These are phyloP conservation scores for Entomortierella parvispora DNA, from an alignment of 192 early-diverging fungal genomes.

Conservation along the genomic window DNA sequence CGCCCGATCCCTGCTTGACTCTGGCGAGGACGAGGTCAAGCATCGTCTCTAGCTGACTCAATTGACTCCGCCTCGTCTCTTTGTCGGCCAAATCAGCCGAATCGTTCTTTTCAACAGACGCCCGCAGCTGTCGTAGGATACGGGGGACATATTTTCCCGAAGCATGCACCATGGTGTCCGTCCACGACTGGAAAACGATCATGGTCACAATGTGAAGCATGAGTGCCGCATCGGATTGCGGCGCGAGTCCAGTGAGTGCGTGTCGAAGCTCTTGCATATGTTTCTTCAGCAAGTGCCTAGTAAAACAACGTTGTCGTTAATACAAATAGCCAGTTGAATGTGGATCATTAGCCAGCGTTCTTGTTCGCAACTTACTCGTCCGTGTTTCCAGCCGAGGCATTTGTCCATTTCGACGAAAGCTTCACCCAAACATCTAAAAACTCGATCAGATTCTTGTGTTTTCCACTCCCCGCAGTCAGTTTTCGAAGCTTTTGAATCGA, in stretches of 20 bases:
- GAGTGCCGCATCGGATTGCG: slow-evolving; percentile 17
- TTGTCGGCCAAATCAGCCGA: background rate
- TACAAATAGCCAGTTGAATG: background rate
- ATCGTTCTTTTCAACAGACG: background rate
- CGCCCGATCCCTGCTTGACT: slow-evolving; percentile 14
- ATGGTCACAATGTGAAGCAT: slow-evolving; percentile 43
- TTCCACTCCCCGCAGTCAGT: slow-evolving; percentile 28
- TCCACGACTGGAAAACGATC: slow-evolving; percentile 38
- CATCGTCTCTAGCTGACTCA: slow-evolving; percentile 25
- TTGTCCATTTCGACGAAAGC: background rate
- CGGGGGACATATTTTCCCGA: slow-evolving; percentile 49
- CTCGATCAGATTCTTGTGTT: slow-evolving; percentile 38
- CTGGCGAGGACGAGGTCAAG: slow-evolving; percentile 12
- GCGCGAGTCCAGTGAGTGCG: slow-evolving; percentile 5
- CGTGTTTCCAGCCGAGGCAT: background rate
- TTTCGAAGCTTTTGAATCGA: slow-evolving; percentile 26
- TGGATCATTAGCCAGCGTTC: background rate
- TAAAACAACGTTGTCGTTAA: background rate
- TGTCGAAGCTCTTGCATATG: slow-evolving; percentile 24
- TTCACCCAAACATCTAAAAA: slow-evolving; percentile 6
- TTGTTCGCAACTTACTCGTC: background rate
- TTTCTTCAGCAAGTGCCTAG: slow-evolving; percentile 3
- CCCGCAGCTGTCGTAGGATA: slow-evolving; percentile 34
- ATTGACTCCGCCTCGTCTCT: background rate
- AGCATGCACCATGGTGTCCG: slow-evolving; percentile 39